phyloP scores from a whole-genome alignment of 2,329 filamentous ascomycete species.

The Pestalotiopsis sp. region DNA sequence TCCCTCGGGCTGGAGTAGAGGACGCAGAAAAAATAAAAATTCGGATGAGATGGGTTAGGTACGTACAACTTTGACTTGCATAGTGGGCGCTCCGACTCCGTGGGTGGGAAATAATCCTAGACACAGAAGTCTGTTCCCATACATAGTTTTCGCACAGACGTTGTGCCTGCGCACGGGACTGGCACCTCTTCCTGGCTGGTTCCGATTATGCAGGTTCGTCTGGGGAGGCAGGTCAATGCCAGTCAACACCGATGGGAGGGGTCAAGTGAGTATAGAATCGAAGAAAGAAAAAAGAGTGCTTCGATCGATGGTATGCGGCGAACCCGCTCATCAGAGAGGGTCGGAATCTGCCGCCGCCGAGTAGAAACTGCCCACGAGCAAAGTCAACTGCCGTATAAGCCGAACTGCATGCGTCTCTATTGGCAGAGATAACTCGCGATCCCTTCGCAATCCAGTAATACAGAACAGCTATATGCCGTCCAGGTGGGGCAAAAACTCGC shows the following conservation, averaged over 20 bases:
- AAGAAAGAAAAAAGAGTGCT: neutral
- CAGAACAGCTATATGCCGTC: neutral
- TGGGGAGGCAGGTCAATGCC: slow-evolving; percentile 4
- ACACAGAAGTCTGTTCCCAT: neutral
- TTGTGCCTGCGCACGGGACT: neutral
- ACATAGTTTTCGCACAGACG: neutral
- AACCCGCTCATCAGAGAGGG: neutral
- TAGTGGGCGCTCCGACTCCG: too few relatives aligned
- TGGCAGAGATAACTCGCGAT: neutral
- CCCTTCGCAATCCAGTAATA: neutral
- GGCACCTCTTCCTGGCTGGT: neutral
- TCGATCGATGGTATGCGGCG: neutral
- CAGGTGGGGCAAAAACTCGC: neutral
- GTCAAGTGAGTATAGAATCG: neutral
- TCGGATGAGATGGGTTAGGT: too few relatives aligned
- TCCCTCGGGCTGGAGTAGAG: too few relatives aligned
- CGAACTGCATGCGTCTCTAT: neutral
- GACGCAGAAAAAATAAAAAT: too few relatives aligned
- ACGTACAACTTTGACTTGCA: too few relatives aligned
- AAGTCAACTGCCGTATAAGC: neutral
- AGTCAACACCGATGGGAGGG: neutral
- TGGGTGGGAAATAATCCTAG: neutral
- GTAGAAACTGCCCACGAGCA: too few relatives aligned
- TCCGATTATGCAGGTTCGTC: slow-evolving; percentile 3
- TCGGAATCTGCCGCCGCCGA: neutral